These are phyloP conservation scores for Candida argentea DNA, from an alignment of 805 yeast species.

Conservation along the genomic window DNA sequence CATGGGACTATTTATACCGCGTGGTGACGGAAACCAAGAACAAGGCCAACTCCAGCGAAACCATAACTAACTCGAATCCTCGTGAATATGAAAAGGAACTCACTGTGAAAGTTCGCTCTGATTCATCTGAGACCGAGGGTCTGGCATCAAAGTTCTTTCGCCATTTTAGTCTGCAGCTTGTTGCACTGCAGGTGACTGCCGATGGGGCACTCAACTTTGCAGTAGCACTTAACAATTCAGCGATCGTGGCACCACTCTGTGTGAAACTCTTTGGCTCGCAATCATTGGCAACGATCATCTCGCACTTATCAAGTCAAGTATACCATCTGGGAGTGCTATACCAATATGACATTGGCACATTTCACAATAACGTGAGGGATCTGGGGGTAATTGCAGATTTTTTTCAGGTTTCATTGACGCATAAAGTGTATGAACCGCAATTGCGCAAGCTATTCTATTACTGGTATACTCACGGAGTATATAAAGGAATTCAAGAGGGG, in stretches of 20 bases:
- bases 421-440: constrained; percentile 21
- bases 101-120: constrained; percentile 3
- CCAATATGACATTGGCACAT: constrained; percentile 16
- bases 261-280: constrained; percentile 15
- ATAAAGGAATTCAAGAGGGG: constrained; percentile 17
- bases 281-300: constrained; percentile 10
- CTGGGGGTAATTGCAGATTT: constrained; percentile 11
- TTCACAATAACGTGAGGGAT: constrained; percentile 15
- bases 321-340: constrained; percentile 25
- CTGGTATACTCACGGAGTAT: constrained; percentile 22
- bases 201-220: constrained; percentile 15
- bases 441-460: constrained; percentile 20
- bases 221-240: constrained; percentile 21
- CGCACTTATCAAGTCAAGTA: constrained; percentile 15
- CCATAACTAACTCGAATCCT: constrained; percentile 18
- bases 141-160: constrained; percentile 21
- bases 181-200: constrained; percentile 6
- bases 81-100: constrained; percentile 3
- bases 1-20: constrained; percentile 21
- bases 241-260: constrained; percentile 17
- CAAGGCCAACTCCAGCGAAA: constrained; percentile 18
- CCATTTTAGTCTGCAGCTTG: constrained; percentile 11
- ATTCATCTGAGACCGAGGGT: constrained; percentile 14
- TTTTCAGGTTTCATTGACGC: constrained; percentile 16
- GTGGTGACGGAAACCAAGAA: constrained; percentile 17